Evolutionary conservation across 164 flowering plant genomes (phyloP), one percentile per base, ranked within the genome.

Genomic region (Magnolia changhungtana): DNA sequence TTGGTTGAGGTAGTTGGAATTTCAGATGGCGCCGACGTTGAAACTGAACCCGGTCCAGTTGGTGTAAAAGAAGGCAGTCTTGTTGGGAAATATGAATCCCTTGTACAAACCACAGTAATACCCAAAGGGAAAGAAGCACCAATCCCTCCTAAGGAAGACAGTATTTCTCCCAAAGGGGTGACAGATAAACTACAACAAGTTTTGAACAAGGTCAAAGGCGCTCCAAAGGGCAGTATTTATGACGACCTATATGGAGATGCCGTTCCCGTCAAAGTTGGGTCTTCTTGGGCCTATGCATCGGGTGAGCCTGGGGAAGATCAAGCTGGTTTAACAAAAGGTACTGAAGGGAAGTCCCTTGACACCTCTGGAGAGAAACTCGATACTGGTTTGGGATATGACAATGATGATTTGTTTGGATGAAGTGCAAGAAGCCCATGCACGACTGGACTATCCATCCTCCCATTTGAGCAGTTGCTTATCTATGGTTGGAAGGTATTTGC

Each of bases 1-100:
- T 83, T 96, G 77, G 89, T 90, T 76, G 92, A 96, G 79, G 91
- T 96, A 50, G 99, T 94, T 55, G 99, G 99, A 31, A 11, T 89
- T 79, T 96, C 98, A 29, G 98, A 96, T 85, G 98, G 98, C 63
- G 96, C 83, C 10, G 99, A 94, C 81, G 97, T 96, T 31, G 97
- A 86, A 69, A 96, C 98, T 45, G 98, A 94, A 76, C 98, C 98
- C 67, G 98, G 99, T 79, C 99, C 98, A 1, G 23, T 94, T 24
- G 99, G 99, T 59, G 91, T 94, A 51, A 93, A 91, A 83, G 99
- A 95, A 87, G 99, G 77, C 63, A 93, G 98, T 82, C 98, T 96
- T 73, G 99, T 93, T 64, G 99, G 99, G 21, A 96, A 96, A 83
- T 96, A 94, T 69, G 98, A 93, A 77, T 91, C 98, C 29, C 94